Evolutionary conservation across 768 basidiomycete genomes (phyloP).

Genomic region (Amylocystis lapponica): DNA sequence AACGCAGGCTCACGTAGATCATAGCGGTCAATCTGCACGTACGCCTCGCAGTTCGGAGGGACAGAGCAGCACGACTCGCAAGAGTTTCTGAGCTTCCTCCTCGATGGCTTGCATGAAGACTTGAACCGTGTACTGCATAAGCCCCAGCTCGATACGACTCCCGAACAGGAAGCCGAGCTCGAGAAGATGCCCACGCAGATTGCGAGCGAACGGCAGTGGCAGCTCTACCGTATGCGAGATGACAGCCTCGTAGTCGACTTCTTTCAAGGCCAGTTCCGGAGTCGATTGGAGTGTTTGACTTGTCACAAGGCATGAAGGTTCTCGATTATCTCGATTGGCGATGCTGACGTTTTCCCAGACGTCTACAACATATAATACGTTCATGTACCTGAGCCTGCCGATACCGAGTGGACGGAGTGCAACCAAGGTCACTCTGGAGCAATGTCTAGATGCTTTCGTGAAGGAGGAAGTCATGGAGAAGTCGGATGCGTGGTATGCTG

Average conservation of each 20-base stretch:
- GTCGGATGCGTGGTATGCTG: slow-evolving; percentile 86
- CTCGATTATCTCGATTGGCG: not conserved
- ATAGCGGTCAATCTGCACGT: slow-evolving; percentile 54
- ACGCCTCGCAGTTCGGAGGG: slow-evolving; percentile 71
- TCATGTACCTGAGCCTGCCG: slow-evolving; percentile 91
- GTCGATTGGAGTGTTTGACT: slow-evolving; percentile 81
- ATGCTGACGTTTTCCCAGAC: slow-evolving; percentile 46
- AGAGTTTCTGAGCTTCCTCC: slow-evolving; percentile 90
- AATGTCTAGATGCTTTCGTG: slow-evolving; percentile 88
- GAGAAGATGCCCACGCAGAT: slow-evolving; percentile 83
- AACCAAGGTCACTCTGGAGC: slow-evolving; percentile 60
- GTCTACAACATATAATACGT: slow-evolving; percentile 94
- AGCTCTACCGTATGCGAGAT: slow-evolving; percentile 81
- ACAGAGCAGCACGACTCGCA: slow-evolving; percentile 96
- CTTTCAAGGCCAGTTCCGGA: slow-evolving; percentile 97
- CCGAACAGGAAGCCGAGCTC: slow-evolving; percentile 82
- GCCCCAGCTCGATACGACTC: slow-evolving; percentile 55
- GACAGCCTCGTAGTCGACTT: slow-evolving; percentile 94
- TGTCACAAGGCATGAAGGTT: slow-evolving; percentile 69
- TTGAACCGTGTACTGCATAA: slow-evolving; percentile 83
- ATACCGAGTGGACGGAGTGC: slow-evolving; percentile 63
- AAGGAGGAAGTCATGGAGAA: slow-evolving; percentile 86
- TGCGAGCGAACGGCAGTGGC: slow-evolving; percentile 92
- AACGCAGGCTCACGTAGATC: slow-evolving; percentile 20
- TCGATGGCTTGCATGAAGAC: slow-evolving; percentile 96